A percentile compares a stretch with the other conserved stretches of the same genome.
These are phyloP conservation scores for Dendrothele bispora DNA, from an alignment of 768 basidiomycete species.

Conservation along the genomic window DNA sequence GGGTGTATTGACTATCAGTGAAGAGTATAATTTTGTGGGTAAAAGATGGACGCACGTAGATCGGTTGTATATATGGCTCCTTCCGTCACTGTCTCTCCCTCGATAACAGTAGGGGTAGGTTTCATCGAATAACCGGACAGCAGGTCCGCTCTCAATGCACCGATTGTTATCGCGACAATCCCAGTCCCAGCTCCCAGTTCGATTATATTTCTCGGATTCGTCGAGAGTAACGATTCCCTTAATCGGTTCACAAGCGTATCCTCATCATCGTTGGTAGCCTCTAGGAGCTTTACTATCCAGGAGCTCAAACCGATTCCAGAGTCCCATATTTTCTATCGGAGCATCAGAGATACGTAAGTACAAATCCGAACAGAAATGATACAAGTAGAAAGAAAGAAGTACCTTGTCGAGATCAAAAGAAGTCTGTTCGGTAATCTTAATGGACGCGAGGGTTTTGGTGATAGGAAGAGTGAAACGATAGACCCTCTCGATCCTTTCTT, in stretches of 20 bases:
- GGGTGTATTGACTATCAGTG: not conserved
- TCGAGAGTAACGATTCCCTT: conserved; percentile 39
- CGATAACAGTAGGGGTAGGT: not conserved
- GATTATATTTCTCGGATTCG: conserved; percentile 44
- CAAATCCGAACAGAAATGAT: conserved; percentile 21
- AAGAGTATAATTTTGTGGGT: not conserved
- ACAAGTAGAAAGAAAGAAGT: not conserved
- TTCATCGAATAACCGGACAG: conserved; percentile 3
- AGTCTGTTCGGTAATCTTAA: conserved; percentile 75
- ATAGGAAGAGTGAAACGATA: conserved; percentile 39
- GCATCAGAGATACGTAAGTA: too few species aligned
- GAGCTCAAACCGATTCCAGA: conserved; percentile 85
- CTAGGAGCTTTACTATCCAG: conserved; percentile 54
- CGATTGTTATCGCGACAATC: conserved; percentile 69
- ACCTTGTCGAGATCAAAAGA: conserved; percentile 96
- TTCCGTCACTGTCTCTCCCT: conserved; percentile 17
- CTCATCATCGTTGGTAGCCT: not conserved
- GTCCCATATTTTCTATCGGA: conserved; percentile 99
- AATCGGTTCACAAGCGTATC: conserved; percentile 16
- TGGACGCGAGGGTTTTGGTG: conserved; percentile 3
- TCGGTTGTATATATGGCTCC: conserved; percentile 64
- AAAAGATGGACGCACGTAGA: conserved; percentile 52
- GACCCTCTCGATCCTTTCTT: conserved; percentile 64
- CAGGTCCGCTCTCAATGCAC: conserved; percentile 48
- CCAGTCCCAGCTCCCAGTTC: conserved; percentile 89